Evolutionary conservation across 768 basidiomycete genomes (phyloP).

Genomic region (Suillus tomentosus): DNA sequence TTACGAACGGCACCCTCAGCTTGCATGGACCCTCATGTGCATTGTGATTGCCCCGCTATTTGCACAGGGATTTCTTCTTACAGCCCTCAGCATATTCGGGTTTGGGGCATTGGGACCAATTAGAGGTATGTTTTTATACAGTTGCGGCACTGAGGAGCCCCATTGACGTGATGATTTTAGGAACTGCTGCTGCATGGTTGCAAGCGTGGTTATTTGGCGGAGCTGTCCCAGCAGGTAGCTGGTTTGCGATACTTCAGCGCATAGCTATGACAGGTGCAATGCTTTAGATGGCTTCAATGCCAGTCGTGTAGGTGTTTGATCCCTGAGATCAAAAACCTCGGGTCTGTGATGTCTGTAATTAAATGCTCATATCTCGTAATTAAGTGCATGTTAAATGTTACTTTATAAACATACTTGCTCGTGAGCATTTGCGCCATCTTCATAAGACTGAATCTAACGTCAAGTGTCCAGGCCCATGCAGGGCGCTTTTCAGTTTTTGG

Average conservation of each 20-base stretch:
- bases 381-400: no score
- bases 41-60: constrained; percentile 6
- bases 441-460: neutral
- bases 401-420: no score
- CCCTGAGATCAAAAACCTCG: neutral
- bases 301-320: neutral
- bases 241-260: neutral
- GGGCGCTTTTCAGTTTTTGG: neutral
- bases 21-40: constrained; percentile 29
- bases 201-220: neutral
- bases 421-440: neutral
- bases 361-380: neutral
- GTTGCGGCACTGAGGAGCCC: neutral
- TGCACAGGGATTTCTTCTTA: constrained; percentile 27
- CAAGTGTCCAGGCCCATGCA: neutral
- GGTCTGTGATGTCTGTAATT: neutral
- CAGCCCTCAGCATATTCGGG: constrained; percentile 36
- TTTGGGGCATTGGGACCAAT: constrained; percentile 26
- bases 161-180: neutral
- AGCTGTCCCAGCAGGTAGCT: neutral
- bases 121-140: no score
- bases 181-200: neutral
- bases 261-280: neutral
- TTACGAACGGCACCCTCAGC: constrained; percentile 36
- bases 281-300: neutral